phyloP scores from a whole-genome alignment of 2,329 filamentous ascomycete genomes.

The Thermochaetoides dissita region DNA sequence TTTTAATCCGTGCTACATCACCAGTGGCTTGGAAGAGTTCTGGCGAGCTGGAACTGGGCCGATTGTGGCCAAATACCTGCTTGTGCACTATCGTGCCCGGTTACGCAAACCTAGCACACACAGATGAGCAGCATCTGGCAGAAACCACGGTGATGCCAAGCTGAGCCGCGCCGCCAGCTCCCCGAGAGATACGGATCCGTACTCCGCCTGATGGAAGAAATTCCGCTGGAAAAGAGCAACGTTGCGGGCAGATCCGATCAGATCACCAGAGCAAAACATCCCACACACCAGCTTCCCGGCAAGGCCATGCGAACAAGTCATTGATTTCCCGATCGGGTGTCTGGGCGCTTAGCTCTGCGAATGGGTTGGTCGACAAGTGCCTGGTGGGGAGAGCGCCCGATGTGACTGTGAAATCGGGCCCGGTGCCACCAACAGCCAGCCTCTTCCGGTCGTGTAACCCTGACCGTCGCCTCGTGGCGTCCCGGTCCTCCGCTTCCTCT shows the following conservation, averaged over 20 bases:
- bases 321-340: conserved; percentile 2
- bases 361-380: conserved; percentile 5
- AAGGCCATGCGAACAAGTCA: background rate
- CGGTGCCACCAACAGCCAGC: background rate
- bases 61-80: too few species aligned
- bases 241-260: background rate
- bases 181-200: too few species aligned
- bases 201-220: too few species aligned
- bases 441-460: too few species aligned
- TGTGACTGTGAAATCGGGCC: background rate
- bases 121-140: too few species aligned
- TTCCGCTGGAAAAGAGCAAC: background rate
- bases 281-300: background rate
- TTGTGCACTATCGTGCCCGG: too few species aligned
- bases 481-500: background rate
- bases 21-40: too few species aligned
- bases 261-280: background rate
- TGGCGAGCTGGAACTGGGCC: too few species aligned
- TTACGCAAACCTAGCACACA: too few species aligned
- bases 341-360: conserved; percentile 8
- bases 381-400: conserved; percentile 1
- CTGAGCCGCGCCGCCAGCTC: too few species aligned
- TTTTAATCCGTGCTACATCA: too few species aligned
- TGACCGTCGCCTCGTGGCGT: background rate
- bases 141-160: too few species aligned